These are phyloP conservation scores for Martiniozyma abietophila DNA, from an alignment of 805 yeast genomes.

Conservation along the genomic window DNA sequence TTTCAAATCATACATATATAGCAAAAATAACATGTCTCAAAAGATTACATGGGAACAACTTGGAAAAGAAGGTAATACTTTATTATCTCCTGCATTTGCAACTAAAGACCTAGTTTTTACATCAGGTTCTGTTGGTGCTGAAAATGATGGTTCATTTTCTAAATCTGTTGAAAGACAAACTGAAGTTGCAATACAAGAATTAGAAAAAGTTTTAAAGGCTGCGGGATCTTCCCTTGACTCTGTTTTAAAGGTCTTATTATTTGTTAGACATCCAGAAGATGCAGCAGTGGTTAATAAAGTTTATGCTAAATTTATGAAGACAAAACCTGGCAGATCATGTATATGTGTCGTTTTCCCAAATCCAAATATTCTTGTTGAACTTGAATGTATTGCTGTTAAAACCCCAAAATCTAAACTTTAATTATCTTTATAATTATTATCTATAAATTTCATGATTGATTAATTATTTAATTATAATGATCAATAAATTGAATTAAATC, in stretches of 20 bases:
- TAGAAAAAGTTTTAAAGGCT: conserved; percentile 32
- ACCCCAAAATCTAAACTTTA: conserved; percentile 15
- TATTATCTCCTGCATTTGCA: conserved; percentile 14
- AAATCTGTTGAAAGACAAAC: conserved; percentile 37
- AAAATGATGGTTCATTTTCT: conserved; percentile 31
- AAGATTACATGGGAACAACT: conserved; percentile 5
- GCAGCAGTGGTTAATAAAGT: conserved; percentile 36
- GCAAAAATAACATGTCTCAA: conserved; percentile 1
- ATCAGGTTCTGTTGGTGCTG: conserved; percentile 22
- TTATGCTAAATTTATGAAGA: conserved; percentile 36
- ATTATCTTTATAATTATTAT: neutral
- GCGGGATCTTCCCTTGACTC: conserved; percentile 38
- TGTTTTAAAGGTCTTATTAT: conserved; percentile 41
- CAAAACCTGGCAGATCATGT: conserved; percentile 46
- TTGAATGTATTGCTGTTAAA: conserved; percentile 36
- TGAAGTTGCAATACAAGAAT: conserved; percentile 33
- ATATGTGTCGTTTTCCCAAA: conserved; percentile 44
- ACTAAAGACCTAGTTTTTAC: conserved; percentile 18
- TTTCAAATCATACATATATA: too few species aligned
- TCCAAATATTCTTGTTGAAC: conserved; percentile 39
- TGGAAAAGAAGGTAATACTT: conserved; percentile 7
- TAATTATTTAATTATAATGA: too few species aligned
- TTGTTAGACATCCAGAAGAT: conserved; percentile 35
- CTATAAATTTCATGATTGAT: too few species aligned
- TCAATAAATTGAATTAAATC: too few species aligned